Evolutionary conservation across 2,329 filamentous ascomycete genomes (phyloP).

Genomic region (Xylaria sp.): DNA sequence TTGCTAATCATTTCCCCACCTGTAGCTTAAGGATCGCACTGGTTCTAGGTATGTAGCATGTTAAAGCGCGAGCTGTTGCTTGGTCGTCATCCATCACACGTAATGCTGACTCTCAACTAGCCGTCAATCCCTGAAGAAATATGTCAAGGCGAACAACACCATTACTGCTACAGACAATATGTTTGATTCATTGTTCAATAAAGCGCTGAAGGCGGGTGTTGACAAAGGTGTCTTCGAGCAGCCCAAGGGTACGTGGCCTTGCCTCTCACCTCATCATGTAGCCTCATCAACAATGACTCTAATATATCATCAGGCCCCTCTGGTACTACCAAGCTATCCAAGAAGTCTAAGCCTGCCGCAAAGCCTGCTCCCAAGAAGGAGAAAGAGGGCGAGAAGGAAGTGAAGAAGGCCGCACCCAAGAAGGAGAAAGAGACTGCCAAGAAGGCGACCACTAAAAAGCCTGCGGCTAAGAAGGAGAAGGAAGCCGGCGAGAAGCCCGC

Average conservation of each 20-base stretch:
- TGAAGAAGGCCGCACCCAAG: constrained; percentile 39
- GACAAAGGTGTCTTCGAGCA: constrained; percentile 87
- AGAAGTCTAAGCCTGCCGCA: constrained; percentile 65
- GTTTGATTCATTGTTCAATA: constrained; percentile 72
- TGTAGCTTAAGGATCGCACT: constrained; percentile 67
- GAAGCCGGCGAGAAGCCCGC: constrained; percentile 72
- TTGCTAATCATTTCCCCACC: constrained; percentile 21
- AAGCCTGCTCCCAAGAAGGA: constrained; percentile 36
- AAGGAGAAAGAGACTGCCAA: constrained; percentile 37
- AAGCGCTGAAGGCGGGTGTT: constrained; percentile 74
- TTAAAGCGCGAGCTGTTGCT: neutral
- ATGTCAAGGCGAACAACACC: constrained; percentile 47
- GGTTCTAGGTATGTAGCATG: constrained; percentile 54
- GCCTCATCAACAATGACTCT: constrained; percentile 23
- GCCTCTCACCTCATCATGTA: too few species aligned
- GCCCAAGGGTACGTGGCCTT: constrained; percentile 75
- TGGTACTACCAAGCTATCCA: constrained; percentile 89
- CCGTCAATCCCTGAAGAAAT: constrained; percentile 67
- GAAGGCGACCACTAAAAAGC: constrained; percentile 43
- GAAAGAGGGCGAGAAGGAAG: constrained; percentile 28
- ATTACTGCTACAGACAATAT: constrained; percentile 53
- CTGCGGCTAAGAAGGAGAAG: constrained; percentile 53
- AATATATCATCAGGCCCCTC: constrained; percentile 68
- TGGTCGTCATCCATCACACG: constrained; percentile 16
- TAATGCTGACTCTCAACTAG: constrained; percentile 45